Base-by-base conservation (phyloP, 1,284 basidiomycete species). In the Apiotrichum montevideense region DNA sequence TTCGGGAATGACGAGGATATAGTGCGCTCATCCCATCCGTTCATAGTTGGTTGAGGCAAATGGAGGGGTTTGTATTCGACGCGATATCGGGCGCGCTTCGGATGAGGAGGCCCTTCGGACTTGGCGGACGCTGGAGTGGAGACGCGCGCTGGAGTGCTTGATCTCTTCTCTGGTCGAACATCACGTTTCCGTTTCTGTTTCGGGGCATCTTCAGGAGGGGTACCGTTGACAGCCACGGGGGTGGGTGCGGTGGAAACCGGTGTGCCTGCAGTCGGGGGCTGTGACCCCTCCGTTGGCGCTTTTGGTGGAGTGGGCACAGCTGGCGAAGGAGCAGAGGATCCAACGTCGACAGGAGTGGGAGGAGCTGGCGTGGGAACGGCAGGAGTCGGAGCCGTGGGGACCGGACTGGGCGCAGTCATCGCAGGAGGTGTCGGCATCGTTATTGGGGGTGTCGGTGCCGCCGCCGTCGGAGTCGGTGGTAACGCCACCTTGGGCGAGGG, bases 21-120 rank as follows among this genome's bases (percentile, higher is more conserved):
- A 80, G 78, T 73, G 43, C 84, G 79, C 66, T 89, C 86, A 72
- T 97, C 90, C 68, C 92, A 86, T 11, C 94, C 94, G 35, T 90
- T 92, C 58, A 85, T 80, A 0, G 85, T 86, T n/a, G 87, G 84
- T 34, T 89, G 74, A 56, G 88, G 86, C 33, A 88, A 84, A 9
- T 83, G 83, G 14, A 90, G 78, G 0, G 95, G 95, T 33, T 88
- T 80, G 71, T 98, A 98, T 78, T 93, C 89, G 65, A 98, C 88
- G 76, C 87, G 90, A 67, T 88, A 86, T 58, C 90, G 84, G 40
- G 83, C 74, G 6, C 78, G 74, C 58, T 67, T 76, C 39, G 63
- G 70, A 6, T 21, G 46, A 1, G 40, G 44, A n/a, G 9, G 48
- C 5, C 39, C 34, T 4, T 42, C 41, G 14, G 41, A 15, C n/a